Evolutionary conservation across 1,139 yeast genomes (phyloP), one percentile per base, ranked within the genome.

Genomic region (Protomyces inundatus): DNA sequence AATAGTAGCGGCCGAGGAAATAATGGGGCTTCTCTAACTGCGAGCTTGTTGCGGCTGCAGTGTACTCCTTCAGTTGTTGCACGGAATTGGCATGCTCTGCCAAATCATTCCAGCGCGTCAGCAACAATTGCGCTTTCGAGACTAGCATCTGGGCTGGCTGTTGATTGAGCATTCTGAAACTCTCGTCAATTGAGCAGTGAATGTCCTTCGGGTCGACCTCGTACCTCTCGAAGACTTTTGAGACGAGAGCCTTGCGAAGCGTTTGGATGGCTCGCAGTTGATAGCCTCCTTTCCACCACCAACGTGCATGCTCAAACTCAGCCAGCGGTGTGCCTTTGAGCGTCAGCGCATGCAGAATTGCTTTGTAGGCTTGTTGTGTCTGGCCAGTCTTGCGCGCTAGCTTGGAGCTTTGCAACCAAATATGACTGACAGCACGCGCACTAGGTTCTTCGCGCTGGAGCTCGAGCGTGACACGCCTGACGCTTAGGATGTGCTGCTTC

Each of bases 271-370:
- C 98, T 69, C 90, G 87, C 23, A 93, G 83, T 68, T 85, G 90
- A 67, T 90, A 95, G 0, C 96, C 97, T 72, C 89, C 90, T 1
- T 85, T 86, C 98, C 98, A 93, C 58, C 90, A 75, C 6, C 95
- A 79, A 66, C 88, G 85, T 0, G 98, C 89, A 73, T 88, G 88
- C 72, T 90, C 97, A 50, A 87, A 78, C 66, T 84, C 86, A 0
- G 95, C 90, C 33, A 80, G 78, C 0, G 76, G 75, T 55, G 76
- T 58, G n/a, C 62, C 62, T 10, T 58, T 42, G 73, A 0, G 74
- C 74, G 39, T 72, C 74, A 85, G 79, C 0, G 96, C 93, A 64
- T 83, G 82, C 74, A 91, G 84, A 36, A 90, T 83, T 3, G 86
- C 81, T 52, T 85, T 82, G 1, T 93, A 84, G 0, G 98, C 87